A percentile compares a stretch with the other conserved stretches of the same genome.
Conservation (phyloP, 352 stramenopile genomes). For the Phytophthora sansomeana region DNA sequence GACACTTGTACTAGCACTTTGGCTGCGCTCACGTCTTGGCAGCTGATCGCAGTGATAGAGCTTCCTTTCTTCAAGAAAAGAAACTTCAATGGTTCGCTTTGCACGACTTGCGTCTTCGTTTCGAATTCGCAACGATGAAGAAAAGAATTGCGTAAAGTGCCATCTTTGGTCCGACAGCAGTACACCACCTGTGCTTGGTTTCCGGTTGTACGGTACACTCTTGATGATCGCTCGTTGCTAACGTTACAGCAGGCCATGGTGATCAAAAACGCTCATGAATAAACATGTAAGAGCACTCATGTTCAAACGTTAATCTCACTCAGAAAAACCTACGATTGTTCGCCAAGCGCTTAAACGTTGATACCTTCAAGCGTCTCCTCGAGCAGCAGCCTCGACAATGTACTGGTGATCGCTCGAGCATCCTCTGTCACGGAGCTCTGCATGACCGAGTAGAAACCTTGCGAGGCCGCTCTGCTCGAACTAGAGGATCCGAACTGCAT, state of each 20-base stretch:
- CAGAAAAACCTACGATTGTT: background rate
- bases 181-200: too few relatives aligned
- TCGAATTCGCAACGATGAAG: too few relatives aligned
- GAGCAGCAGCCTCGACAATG: constrained; percentile 24
- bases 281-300: too few relatives aligned
- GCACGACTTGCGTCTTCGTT: too few relatives aligned
- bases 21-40: too few relatives aligned
- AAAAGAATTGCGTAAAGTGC: too few relatives aligned
- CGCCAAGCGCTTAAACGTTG: constrained; percentile 16
- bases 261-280: background rate
- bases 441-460: constrained; percentile 26
- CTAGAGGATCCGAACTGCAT: background rate
- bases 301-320: constrained; percentile 4
- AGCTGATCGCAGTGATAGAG: too few relatives aligned
- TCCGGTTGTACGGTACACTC: constrained; percentile 24
- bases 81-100: too few relatives aligned
- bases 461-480: background rate
- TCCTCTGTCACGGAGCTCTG: constrained; percentile 25
- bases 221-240: constrained; percentile 5
- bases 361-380: constrained; percentile 34
- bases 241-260: too few relatives aligned
- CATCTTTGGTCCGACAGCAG: too few relatives aligned
- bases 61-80: too few relatives aligned
- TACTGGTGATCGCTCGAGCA: constrained; percentile 23
- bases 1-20: too few relatives aligned